Evolutionary conservation across 768 basidiomycete genomes (phyloP), one percentile per base, ranked within the genome.

Genomic region (Hemileccinum impolitum): DNA sequence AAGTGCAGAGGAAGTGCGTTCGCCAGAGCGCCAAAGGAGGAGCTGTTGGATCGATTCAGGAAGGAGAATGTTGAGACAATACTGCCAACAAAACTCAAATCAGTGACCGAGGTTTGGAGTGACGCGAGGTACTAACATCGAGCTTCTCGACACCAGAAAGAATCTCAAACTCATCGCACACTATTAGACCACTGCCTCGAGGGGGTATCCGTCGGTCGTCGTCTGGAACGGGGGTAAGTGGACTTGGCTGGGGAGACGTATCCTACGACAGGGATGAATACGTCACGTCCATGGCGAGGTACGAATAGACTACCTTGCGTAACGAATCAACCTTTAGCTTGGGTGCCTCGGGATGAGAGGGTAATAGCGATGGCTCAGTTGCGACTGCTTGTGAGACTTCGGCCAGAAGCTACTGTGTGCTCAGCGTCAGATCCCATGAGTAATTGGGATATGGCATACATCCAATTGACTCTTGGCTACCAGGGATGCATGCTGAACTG

Each of bases 31-130:
- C 85, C 87, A 90, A 13, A 89, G 67, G n/a, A 87, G 70, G 9
- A 91, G 72, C 58, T 91, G 89, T 37, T 83, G 70, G 35, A 87
- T 72, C 3, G 84, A 75, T 63, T 89, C 88, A 3, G 82, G 85
- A 5, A 89, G 72, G 11, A 91, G 77, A 26, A 91, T 75, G 50
- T 85, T 81, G 32, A 79, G 66, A 60, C 85, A 87, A 55, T 89
- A 90, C 85, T 89, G 53, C 26, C 13, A 19, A 10, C 3, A 37
- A 18, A 30, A 34, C 43, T 39, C 43, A 17, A 5, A 35, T 59
- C 37, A 47, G 52, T 28, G 19, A 39, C 8, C 28, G 26, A 6
- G 17, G 17, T 21, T n/a, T 9, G 2, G 14, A 26, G 9, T 35
- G 35, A 18, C 38, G 8, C 31, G 42, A 37, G 23, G 23, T 8